A percentile compares a stretch with the other conserved stretches of the same genome.
These are phyloP conservation scores for Oidium heveae DNA, from an alignment of 2,329 filamentous ascomycete species.

Conservation along the genomic window DNA sequence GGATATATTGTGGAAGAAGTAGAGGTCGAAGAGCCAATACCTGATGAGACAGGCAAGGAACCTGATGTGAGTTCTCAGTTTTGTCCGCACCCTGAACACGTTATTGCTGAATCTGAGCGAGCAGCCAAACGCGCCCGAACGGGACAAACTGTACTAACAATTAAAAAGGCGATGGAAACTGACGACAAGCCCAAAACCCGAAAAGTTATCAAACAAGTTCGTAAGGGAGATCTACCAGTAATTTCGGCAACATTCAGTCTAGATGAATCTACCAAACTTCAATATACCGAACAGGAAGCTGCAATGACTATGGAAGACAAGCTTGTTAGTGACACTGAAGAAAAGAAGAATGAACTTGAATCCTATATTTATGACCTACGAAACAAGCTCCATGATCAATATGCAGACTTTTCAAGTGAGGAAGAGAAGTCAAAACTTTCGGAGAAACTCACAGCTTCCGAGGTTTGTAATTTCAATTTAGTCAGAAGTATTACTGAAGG, in stretches of 20 bases:
- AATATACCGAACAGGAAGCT: constrained; percentile 58
- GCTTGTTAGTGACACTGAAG: constrained; percentile 89
- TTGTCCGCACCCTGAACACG: constrained; percentile 3
- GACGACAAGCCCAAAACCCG: constrained; percentile 59
- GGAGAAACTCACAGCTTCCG: constrained; percentile 55
- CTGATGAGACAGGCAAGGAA: constrained; percentile 40
- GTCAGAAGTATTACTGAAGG: neutral
- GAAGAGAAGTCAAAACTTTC: constrained; percentile 78
- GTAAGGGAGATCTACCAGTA: constrained; percentile 86
- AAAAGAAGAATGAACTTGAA: constrained; percentile 99
- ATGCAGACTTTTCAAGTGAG: constrained; percentile 67
- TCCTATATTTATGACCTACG: constrained; percentile 91
- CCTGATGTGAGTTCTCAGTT: constrained; percentile 33
- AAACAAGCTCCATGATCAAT: constrained; percentile 82
- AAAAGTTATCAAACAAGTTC: constrained; percentile 98
- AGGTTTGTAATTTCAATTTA: constrained; percentile 38
- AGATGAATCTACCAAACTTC: constrained; percentile 39
- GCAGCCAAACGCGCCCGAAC: constrained; percentile 8
- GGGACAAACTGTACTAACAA: constrained; percentile 10
- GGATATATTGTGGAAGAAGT: constrained; percentile 97
- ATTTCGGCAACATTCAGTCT: constrained; percentile 60
- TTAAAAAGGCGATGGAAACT: constrained; percentile 47
- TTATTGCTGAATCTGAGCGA: constrained; percentile 4
- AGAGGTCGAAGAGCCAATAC: constrained; percentile 83
- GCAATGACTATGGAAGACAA: constrained; percentile 96